Evolutionary conservation across 306 rosid genomes (phyloP).

Genomic region (Citrullus amarus): DNA sequence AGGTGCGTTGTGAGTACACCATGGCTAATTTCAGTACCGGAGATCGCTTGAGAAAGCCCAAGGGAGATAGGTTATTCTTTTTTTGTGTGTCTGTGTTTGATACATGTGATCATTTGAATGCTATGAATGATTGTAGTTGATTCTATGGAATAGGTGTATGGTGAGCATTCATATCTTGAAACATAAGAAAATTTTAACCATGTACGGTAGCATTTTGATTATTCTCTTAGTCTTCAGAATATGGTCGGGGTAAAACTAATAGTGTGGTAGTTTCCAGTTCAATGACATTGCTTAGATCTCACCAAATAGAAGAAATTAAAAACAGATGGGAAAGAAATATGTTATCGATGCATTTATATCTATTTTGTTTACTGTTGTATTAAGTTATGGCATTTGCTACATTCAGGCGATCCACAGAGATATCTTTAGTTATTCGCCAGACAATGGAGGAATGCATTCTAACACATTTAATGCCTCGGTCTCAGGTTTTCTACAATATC

Average conservation of each 20-base stretch:
- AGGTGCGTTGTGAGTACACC: constrained; percentile 86
- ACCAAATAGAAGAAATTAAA: neutral
- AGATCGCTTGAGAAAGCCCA: constrained; percentile 77
- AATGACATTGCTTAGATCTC: neutral
- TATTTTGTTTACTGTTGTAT: neutral
- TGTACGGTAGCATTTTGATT: neutral
- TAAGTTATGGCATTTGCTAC: constrained; percentile 16
- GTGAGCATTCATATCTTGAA: neutral
- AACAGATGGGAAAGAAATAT: neutral
- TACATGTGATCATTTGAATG: neutral
- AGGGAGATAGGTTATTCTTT: constrained; percentile 69
- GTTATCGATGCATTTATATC: neutral
- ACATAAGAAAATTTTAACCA: neutral
- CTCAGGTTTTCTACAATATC: constrained; percentile 50
- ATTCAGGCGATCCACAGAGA: constrained; percentile 83
- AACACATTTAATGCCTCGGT: constrained; percentile 80
- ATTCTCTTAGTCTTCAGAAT: neutral
- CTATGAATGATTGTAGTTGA: neutral
- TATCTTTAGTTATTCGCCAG: constrained; percentile 48
- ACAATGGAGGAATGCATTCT: constrained; percentile 81
- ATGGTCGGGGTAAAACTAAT: neutral
- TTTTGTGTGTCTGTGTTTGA: neutral
- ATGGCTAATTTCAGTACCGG: constrained; percentile 96
- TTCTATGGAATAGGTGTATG: neutral
- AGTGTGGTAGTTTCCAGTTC: neutral